phyloP scores from a whole-genome alignment of 139 green algal genomes.

The Chlamydomonas asymmetrica region DNA sequence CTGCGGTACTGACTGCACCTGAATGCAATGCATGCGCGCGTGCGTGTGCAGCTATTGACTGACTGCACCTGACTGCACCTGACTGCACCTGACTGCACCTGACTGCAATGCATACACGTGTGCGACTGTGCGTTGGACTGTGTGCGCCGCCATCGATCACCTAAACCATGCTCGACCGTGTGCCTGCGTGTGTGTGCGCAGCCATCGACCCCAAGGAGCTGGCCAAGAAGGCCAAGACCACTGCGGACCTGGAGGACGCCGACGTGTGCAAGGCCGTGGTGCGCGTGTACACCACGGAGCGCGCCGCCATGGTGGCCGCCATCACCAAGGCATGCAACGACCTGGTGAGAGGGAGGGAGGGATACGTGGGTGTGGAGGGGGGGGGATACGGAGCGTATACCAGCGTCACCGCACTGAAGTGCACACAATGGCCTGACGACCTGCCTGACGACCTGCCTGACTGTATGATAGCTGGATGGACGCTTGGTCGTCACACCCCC shows the following conservation, averaged over 20 bases:
- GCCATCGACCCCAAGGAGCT: not conserved
- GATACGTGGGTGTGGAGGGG: not conserved
- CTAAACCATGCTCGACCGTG: not conserved
- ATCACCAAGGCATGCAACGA: not conserved
- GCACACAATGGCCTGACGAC: too few species aligned
- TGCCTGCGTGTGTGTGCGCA: not conserved
- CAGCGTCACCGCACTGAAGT: too few species aligned
- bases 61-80: too few species aligned
- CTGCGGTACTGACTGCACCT: not conserved
- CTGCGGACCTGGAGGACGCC: not conserved
- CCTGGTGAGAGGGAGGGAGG: not conserved
- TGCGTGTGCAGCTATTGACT: too few species aligned
- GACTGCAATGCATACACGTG: not conserved
- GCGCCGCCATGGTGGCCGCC: not conserved
- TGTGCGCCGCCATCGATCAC: not conserved
- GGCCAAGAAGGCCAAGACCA: not conserved
- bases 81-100: too few species aligned
- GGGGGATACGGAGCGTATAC: not conserved
- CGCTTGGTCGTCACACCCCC: too few species aligned
- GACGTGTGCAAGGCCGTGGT: slow-evolving; percentile 4
- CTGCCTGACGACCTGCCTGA: not conserved
- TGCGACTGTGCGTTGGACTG: not conserved
- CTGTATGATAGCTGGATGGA: too few species aligned
- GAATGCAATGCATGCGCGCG: not conserved
- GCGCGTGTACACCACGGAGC: not conserved